Evolutionary conservation across 768 basidiomycete species (phyloP).

Genomic region (Nevesoporus exiguus): DNA sequence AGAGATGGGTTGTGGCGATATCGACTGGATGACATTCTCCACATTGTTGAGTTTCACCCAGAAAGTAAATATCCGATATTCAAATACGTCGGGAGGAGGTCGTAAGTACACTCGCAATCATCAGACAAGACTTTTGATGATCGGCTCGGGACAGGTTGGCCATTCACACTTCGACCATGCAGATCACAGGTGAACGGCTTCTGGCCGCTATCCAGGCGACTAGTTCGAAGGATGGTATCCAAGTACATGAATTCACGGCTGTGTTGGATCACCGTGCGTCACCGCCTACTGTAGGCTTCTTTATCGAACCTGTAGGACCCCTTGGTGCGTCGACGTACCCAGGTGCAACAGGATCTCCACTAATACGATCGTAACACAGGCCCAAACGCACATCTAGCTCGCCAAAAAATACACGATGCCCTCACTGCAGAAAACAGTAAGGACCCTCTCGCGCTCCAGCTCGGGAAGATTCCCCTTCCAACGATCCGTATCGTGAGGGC

Average conservation of each 20-base stretch:
- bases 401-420: slow-evolving; percentile 7
- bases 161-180: slow-evolving; percentile 3
- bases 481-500: slow-evolving; percentile 21
- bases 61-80: slow-evolving; percentile 10
- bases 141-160: neutral
- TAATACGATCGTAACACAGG: slow-evolving; percentile 2
- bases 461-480: slow-evolving; percentile 7
- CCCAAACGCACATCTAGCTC: neutral
- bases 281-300: slow-evolving; percentile 10
- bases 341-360: neutral
- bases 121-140: neutral
- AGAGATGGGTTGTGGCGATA: slow-evolving; percentile 25
- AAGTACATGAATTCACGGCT: slow-evolving; percentile 15
- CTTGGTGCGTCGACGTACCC: slow-evolving; percentile 10
- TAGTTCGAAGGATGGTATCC: neutral
- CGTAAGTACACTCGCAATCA: slow-evolving; percentile 8
- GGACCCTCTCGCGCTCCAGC: neutral
- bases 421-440: slow-evolving; percentile 1
- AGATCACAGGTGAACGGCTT: slow-evolving; percentile 13
- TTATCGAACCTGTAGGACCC: slow-evolving; percentile 12
- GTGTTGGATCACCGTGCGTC: slow-evolving; percentile 13
- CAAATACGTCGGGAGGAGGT: slow-evolving; percentile 13
- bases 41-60: slow-evolving; percentile 14
- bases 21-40: slow-evolving; percentile 17
- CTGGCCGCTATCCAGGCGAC: neutral